Percentiles rank a stretch among this genome's conserved stretches.
These are phyloP conservation scores for Fallopia convolvulus DNA, from an alignment of 148 eudicot species.

Conservation along the genomic window DNA sequence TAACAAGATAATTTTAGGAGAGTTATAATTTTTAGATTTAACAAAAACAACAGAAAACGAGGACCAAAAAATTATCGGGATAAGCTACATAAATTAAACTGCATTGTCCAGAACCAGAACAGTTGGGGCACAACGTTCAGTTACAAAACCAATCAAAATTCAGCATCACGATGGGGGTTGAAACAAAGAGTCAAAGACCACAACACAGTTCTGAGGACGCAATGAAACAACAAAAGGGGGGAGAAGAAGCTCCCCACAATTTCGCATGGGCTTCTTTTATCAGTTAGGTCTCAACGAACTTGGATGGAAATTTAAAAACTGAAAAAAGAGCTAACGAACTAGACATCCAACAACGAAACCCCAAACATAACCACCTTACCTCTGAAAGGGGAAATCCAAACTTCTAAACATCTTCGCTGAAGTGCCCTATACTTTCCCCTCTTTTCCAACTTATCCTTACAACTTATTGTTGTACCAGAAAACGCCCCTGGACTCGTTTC, in stretches of 20 bases:
- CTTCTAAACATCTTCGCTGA: not conserved
- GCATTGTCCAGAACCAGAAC: no score
- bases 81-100: no score
- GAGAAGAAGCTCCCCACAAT: not conserved
- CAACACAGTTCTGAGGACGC: conserved; percentile 5
- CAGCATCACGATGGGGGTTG: not conserved
- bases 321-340: not conserved
- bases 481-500: conserved; percentile 46
- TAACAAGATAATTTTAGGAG: no score
- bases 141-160: not conserved
- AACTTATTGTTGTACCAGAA: conserved; percentile 80
- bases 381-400: not conserved
- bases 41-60: no score
- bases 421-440: not conserved
- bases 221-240: not conserved
- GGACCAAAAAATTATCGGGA: no score
- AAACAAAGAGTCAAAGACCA: not conserved
- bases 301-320: not conserved
- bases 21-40: no score
- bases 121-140: not conserved
- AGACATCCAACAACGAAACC: not conserved
- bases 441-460: conserved; percentile 13
- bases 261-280: not conserved
- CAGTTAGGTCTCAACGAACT: not conserved
- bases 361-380: not conserved